These are phyloP conservation scores for Penicillium sp. DNA, from an alignment of 2,329 filamentous ascomycete genomes.

Conservation along the genomic window DNA sequence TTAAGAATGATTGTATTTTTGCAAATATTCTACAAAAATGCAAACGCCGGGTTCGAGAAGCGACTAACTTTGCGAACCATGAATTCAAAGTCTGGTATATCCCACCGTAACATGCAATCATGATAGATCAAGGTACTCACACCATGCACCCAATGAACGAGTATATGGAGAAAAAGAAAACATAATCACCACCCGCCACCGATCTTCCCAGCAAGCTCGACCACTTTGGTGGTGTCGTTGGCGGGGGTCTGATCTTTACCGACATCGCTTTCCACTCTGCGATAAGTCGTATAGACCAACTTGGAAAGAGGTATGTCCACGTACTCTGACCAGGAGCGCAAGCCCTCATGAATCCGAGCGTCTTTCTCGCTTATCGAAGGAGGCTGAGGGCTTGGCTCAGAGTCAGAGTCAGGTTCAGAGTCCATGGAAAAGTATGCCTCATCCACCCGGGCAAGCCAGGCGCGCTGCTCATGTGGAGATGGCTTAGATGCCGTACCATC, in stretches of 20 bases:
- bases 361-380: constrained; percentile 32
- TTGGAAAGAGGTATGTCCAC: constrained; percentile 71
- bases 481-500: constrained; percentile 53
- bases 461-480: constrained; percentile 78
- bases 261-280: constrained; percentile 92
- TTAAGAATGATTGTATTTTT: not conserved
- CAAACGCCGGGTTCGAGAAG: not conserved
- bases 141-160: constrained; percentile 22
- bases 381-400: constrained; percentile 32
- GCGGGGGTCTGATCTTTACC: constrained; percentile 66
- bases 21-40: not conserved
- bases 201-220: constrained; percentile 84
- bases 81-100: constrained; percentile 21
- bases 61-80: not conserved
- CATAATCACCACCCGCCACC: constrained; percentile 82
- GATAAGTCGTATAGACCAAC: constrained; percentile 82
- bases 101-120: constrained; percentile 16
- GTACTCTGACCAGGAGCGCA: constrained; percentile 74
- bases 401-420: constrained; percentile 50
- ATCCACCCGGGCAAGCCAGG: constrained; percentile 79
- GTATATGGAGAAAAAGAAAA: not conserved
- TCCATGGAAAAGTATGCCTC: constrained; percentile 86
- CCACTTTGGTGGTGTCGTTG: constrained; percentile 76
- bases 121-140: constrained; percentile 14
- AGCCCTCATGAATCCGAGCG: constrained; percentile 59